These are phyloP conservation scores for Talaromyces funiculosus DNA, from an alignment of 2,329 filamentous ascomycete genomes.

Conservation along the genomic window DNA sequence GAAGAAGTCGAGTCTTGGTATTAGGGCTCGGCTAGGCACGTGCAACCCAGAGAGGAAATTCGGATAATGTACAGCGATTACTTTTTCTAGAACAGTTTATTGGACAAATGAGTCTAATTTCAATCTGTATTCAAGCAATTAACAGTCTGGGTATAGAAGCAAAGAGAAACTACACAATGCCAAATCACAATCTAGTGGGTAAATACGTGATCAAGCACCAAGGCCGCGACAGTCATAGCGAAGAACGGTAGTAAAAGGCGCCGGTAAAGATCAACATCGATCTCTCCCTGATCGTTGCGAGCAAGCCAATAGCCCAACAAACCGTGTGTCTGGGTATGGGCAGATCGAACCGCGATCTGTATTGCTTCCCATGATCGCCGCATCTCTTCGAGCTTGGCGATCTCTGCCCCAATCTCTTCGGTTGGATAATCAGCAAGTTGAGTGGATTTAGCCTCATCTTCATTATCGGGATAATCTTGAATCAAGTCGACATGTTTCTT, in stretches of 20 bases:
- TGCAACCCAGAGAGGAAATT: neutral
- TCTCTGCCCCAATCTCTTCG: neutral
- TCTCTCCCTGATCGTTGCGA: neutral
- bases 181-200: no score
- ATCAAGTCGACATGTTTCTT: neutral
- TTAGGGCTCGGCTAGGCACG: neutral
- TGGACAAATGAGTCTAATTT: neutral
- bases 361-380: neutral
- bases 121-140: neutral
- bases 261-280: no score
- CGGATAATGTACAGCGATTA: no score
- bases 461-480: neutral
- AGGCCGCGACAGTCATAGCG: neutral
- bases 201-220: neutral
- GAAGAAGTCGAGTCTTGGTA: no score
- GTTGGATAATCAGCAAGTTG: neutral
- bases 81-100: neutral
- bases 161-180: no score
- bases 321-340: neutral
- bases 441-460: neutral
- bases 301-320: neutral
- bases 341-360: neutral
- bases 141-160: no score
- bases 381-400: neutral
- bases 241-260: neutral